Conservation (phyloP, 768 basidiomycete species). For the Naganishia vaughanmartiniae region DNA sequence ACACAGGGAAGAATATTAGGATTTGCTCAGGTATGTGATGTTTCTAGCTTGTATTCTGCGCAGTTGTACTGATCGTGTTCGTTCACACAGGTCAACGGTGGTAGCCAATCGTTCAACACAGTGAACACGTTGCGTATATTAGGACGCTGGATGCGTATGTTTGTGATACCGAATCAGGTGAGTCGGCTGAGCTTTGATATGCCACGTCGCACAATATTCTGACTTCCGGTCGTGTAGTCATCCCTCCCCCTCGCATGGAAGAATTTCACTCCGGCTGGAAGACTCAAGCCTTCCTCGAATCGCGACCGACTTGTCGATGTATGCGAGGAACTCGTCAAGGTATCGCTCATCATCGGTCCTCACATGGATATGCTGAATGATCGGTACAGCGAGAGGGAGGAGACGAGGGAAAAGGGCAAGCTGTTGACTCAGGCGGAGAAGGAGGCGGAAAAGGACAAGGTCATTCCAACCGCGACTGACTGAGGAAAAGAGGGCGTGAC, state of each 20-base stretch:
- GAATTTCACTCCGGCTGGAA: slow-evolving; percentile 41
- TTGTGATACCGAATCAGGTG: slow-evolving; percentile 42
- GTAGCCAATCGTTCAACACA: slow-evolving; percentile 49
- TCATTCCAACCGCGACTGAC: slow-evolving; percentile 8
- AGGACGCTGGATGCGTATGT: slow-evolving; percentile 53
- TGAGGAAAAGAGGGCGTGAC: not conserved
- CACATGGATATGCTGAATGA: slow-evolving; percentile 42
- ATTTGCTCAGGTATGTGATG: slow-evolving; percentile 46
- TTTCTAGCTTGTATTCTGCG: slow-evolving; percentile 23
- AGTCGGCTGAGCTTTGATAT: not conserved
- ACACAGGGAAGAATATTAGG: slow-evolving; percentile 51
- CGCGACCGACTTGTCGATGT: slow-evolving; percentile 53
- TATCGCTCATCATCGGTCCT: slow-evolving; percentile 42
- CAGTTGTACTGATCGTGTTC: not conserved
- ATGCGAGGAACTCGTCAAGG: slow-evolving; percentile 52
- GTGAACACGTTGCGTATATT: slow-evolving; percentile 49
- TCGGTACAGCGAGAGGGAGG: slow-evolving; percentile 48
- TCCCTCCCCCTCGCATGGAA: slow-evolving; percentile 51
- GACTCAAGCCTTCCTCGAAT: slow-evolving; percentile 49
- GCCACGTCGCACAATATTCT: not conserved
- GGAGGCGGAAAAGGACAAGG: slow-evolving; percentile 41
- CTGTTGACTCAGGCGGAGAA: slow-evolving; percentile 49
- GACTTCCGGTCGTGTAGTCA: slow-evolving; percentile 38
- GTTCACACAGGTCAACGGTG: slow-evolving; percentile 37
- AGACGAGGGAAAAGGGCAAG: slow-evolving; percentile 43